Conservation (phyloP, 129 eudicot species). For the Apium graveolens region DNA sequence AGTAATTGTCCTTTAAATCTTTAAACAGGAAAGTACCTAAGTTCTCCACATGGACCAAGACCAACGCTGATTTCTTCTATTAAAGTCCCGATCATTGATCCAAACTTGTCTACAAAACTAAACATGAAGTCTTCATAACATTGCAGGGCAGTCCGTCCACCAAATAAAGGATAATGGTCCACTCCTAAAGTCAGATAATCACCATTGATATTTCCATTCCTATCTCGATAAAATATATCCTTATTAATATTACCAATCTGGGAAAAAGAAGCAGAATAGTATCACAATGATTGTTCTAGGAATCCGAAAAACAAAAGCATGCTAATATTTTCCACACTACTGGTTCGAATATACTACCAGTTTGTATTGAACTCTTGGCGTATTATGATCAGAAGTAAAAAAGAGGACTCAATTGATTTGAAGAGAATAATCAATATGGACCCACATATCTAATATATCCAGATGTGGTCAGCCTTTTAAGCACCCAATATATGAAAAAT, state of each 20-base stretch:
- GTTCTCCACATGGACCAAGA: constrained; percentile 73
- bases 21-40: constrained; percentile 33
- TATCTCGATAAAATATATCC: constrained; percentile 55
- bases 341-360: background rate
- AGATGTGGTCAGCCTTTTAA: background rate
- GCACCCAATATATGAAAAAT: background rate
- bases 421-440: background rate
- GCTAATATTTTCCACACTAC: background rate
- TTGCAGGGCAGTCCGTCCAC: constrained; percentile 59
- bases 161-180: constrained; percentile 49
- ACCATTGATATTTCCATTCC: constrained; percentile 35
- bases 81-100: constrained; percentile 44
- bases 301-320: background rate
- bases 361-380: background rate
- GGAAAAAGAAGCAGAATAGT: background rate
- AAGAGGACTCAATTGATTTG: background rate
- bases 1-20: constrained; percentile 3
- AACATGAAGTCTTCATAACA: constrained; percentile 56
- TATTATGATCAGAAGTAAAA: background rate
- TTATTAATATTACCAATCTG: constrained; percentile 54
- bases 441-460: background rate
- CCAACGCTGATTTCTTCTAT: constrained; percentile 63
- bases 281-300: background rate
- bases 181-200: constrained; percentile 64
- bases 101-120: constrained; percentile 50